phyloP scores from a whole-genome alignment of 2,329 filamentous ascomycete species.

The Chaetothyriales sp. region DNA sequence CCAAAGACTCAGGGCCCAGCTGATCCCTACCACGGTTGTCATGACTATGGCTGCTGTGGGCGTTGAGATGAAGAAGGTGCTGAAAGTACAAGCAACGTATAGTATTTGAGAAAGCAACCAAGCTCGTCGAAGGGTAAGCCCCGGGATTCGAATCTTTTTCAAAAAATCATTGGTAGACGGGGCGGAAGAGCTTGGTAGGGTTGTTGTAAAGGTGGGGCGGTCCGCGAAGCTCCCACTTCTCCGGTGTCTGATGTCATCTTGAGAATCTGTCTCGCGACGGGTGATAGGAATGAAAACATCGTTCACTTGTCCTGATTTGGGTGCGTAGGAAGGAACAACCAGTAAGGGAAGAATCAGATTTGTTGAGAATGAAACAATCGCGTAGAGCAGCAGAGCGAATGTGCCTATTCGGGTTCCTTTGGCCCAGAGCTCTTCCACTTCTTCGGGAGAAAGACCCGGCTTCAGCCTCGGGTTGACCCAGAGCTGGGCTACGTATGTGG shows the following conservation, averaged over 20 bases:
- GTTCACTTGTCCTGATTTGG: not conserved
- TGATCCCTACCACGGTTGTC: constrained; percentile 70
- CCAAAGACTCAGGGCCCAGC: constrained; percentile 88
- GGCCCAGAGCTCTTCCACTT: constrained; percentile 72
- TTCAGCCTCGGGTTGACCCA: constrained; percentile 74
- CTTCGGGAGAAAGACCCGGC: constrained; percentile 59
- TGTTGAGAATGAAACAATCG: constrained; percentile 65
- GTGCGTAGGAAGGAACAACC: constrained; percentile 61
- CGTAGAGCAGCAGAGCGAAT: constrained; percentile 77
- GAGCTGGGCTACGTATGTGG: constrained; percentile 84
- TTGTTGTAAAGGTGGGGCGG: not conserved
- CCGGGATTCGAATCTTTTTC: constrained; percentile 57
- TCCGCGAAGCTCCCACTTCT: not conserved
- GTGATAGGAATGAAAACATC: constrained; percentile 3
- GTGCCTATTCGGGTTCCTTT: constrained; percentile 75
- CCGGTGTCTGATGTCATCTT: not conserved
- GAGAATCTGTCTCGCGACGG: not conserved
- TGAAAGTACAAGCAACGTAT: constrained; percentile 68
- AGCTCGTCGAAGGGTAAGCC: constrained; percentile 72
- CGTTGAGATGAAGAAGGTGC: constrained; percentile 60
- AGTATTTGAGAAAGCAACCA: constrained; percentile 81
- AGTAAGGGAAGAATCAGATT: constrained; percentile 78
- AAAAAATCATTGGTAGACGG: constrained; percentile 29
- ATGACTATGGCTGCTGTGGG: constrained; percentile 61
- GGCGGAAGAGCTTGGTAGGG: not conserved